Evolutionary conservation across 2,329 filamentous ascomycete species (phyloP).

Genomic region (Xylariaceae sp.): DNA sequence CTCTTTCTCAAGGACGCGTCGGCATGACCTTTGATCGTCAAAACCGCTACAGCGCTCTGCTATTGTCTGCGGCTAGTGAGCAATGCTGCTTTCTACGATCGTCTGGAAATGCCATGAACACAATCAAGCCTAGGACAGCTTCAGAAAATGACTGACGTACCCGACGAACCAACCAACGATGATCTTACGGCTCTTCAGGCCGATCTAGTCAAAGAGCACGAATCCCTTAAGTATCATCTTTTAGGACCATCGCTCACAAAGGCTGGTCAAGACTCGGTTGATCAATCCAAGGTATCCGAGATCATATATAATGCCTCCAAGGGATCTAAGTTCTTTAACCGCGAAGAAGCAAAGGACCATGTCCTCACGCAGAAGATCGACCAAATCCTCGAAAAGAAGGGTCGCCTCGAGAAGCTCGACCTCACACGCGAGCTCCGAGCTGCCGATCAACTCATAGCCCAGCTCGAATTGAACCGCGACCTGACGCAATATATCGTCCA

Average conservation of each 20-base stretch:
- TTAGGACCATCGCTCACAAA: conserved; percentile 91
- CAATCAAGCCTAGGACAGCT: too few relatives aligned
- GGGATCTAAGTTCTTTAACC: conserved; percentile 92
- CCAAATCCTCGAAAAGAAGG: conserved; percentile 70
- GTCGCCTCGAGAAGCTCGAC: conserved; percentile 70
- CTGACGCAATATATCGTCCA: conserved; percentile 83
- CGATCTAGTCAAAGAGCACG: conserved; percentile 27
- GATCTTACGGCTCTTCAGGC: neutral
- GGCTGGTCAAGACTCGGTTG: conserved; percentile 87
- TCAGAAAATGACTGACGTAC: neutral
- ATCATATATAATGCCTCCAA: conserved; percentile 97
- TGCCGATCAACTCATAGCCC: conserved; percentile 75
- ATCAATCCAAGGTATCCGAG: conserved; percentile 90
- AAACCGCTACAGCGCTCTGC: too few relatives aligned
- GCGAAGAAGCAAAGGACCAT: conserved; percentile 80
- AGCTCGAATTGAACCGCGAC: conserved; percentile 75
- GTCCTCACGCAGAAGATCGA: conserved; percentile 82
- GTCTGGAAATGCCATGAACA: too few relatives aligned
- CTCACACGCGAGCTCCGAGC: conserved; percentile 67
- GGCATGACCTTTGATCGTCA: too few relatives aligned
- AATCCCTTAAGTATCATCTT: conserved; percentile 81
- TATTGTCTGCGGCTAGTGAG: too few relatives aligned
- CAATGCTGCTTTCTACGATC: too few relatives aligned
- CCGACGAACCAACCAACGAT: neutral
- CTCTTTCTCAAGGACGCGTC: too few relatives aligned